Base-by-base conservation (phyloP, 306 rosid species). In the Purshia tridentata region DNA sequence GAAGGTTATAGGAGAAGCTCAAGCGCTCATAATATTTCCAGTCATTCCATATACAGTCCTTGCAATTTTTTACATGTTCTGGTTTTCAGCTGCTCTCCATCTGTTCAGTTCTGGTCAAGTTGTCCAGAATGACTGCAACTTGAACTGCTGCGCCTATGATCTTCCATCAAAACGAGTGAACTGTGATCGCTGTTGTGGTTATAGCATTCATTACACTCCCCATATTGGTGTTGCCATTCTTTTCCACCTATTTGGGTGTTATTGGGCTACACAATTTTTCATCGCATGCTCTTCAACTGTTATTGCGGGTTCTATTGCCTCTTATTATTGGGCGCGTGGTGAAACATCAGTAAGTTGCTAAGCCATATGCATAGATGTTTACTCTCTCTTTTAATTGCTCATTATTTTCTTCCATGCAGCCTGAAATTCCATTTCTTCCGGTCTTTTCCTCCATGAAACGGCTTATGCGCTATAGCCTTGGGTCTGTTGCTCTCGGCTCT, bases 401-500 rank as follows among this genome's bases (percentile, higher is more conserved):
- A 20, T 47, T 44, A 10, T 60, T 60, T 66, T 83, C 47, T 68
- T 22, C 59, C 39, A 56, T 87, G 93, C 96, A 94, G 99, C 84
- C 84, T 10, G 97, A 91, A 65, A 94, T 94, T 78, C 95, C 96
- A 49, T 94, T 91, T 77, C 90, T 91, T 75, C 88, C 99, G 5
- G 99, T 94, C n/a, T 84, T 94, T 80, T 87, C 99, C 79, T 88
- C 96, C 52, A 86, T 88, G 92, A 89, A 84, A 76, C 83, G 96
- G 87, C 90, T 94, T 41, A 74, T 81, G 67, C 85, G 96, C 65
- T 94, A 94, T 81, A 81, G 83, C 80, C 92, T 94, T 11, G 99
- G 99, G 63, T 94, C 99, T 15, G 84, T 94, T 68, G 97, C 96
- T 72, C 88, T 94, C 16, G 99, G 97, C 78, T 94, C 99, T 78